Base-by-base conservation (phyloP, 805 yeast species). In the Monosporozyma servazzii region DNA sequence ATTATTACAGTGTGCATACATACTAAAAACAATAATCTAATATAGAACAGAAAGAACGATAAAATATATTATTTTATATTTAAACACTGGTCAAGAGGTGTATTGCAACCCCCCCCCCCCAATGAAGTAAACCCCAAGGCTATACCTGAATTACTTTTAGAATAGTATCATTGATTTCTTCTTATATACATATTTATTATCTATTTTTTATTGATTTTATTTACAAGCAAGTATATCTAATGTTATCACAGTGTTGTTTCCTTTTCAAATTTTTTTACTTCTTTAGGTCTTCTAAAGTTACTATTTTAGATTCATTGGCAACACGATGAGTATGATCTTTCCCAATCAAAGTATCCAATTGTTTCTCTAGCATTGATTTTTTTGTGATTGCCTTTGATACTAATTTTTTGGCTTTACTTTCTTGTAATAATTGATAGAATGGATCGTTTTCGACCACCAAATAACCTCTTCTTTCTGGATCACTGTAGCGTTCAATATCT, bases 401-500 rank as follows among this genome's bases (percentile, higher is more conserved):
- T 2, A 58, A 63, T 47, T 58, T 64, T 50, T 21, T 23, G 3
- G 43, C 10, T 15, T 54, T 53, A n/a, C 54, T 53, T n/a, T 58
- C 53, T 27, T 52, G 45, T 36, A 67, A 52, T 36, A 52, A 57
- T 44, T 60, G 61, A 46, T 58, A 54, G 21, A 58, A 62, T 45
- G 66, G 63, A 47, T 66, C 59, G 53, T 53, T 65, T 55, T 64
- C 79, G 60, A 70, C 76, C 48, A 62, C 66, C 62, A 89, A 70
- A 64, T 88, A 91, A 7, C 99, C 99, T 58, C 88, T 78, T 62
- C 80, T 81, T 37, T 74, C 81, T 2, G 77, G 76, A 64, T 81
- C 77, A 47, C 88, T 79, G 71, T 93, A 91, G 68, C 75, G 88
- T 52, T 80, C 80, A 51, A 91, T 82, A 62, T 85, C 88, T 69